Conservation (phyloP, 139 green algal genomes). For the Marvania coccoides region DNA sequence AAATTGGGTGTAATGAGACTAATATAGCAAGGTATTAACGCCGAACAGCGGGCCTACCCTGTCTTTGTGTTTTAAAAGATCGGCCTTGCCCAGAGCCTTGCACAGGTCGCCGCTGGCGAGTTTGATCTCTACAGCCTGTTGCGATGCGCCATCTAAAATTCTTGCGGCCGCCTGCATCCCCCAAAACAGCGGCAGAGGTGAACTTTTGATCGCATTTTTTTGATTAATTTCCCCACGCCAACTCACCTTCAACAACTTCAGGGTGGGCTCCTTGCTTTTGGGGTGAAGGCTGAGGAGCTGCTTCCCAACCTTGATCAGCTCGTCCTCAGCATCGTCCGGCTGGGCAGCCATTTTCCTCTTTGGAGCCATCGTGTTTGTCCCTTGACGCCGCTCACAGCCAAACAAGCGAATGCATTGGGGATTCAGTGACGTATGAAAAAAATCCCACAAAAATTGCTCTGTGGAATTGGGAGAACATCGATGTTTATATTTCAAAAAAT, state of each 20-base stretch:
- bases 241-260: slow-evolving; percentile 44
- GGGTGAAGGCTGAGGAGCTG: background rate
- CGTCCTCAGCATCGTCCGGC: background rate
- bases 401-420: too few species aligned
- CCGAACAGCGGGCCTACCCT: slow-evolving; percentile 19
- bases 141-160: slow-evolving; percentile 29
- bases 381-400: too few species aligned
- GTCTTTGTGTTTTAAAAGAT: slow-evolving; percentile 37
- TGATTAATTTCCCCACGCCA: too few species aligned
- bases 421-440: too few species aligned
- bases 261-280: slow-evolving; percentile 40
- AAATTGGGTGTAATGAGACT: background rate
- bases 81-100: slow-evolving; percentile 14
- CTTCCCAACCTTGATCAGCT: slow-evolving; percentile 14
- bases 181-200: background rate
- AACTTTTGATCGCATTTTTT: too few species aligned
- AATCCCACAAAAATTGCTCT: too few species aligned
- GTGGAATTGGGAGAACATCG: too few species aligned
- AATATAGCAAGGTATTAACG: background rate
- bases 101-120: slow-evolving; percentile 15
- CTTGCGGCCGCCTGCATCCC: slow-evolving; percentile 15
- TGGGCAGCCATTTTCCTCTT: background rate
- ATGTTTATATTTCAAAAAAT: too few species aligned
- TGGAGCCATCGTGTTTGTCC: background rate
- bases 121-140: slow-evolving; percentile 30